phyloP scores from a whole-genome alignment of 305 asterid species.

The Petunia hybrid region DNA sequence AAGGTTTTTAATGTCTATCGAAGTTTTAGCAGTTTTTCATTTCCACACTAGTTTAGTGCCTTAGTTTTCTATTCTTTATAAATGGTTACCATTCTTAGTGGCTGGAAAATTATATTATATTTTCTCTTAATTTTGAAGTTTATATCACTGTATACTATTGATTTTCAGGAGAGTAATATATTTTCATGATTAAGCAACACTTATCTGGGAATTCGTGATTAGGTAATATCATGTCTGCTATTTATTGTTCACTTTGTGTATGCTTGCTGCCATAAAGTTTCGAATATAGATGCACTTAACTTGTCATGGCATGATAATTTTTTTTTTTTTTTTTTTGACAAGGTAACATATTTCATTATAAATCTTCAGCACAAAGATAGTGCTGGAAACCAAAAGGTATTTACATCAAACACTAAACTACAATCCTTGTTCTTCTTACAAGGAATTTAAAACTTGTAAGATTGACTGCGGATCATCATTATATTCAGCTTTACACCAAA shows the following conservation, averaged over 20 bases:
- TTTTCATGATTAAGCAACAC: constrained; percentile 19
- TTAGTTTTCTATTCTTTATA: constrained; percentile 47
- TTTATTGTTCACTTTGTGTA: not conserved
- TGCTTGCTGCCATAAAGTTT: constrained; percentile 21
- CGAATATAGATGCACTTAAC: not conserved
- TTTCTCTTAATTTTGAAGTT: not conserved
- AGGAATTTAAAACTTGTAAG: too few relatives aligned
- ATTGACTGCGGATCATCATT: too few relatives aligned
- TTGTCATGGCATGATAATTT: too few relatives aligned
- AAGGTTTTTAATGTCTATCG: constrained; percentile 31
- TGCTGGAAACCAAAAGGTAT: too few relatives aligned
- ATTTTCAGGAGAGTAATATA: constrained; percentile 20
- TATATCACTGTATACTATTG: not conserved
- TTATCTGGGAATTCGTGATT: constrained; percentile 9
- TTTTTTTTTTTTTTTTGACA: too few relatives aligned
- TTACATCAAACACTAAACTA: too few relatives aligned
- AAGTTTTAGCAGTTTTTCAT: constrained; percentile 33
- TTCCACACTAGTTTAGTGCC: constrained; percentile 42
- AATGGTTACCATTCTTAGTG: constrained; percentile 38
- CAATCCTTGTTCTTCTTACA: too few relatives aligned
- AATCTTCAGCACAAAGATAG: too few relatives aligned
- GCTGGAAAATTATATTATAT: constrained; percentile 37
- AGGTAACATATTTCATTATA: too few relatives aligned
- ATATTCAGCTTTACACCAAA: too few relatives aligned
- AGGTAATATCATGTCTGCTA: constrained; percentile 9